Evolutionary conservation across 805 yeast species (phyloP).

Genomic region (Candida stauntonica): DNA sequence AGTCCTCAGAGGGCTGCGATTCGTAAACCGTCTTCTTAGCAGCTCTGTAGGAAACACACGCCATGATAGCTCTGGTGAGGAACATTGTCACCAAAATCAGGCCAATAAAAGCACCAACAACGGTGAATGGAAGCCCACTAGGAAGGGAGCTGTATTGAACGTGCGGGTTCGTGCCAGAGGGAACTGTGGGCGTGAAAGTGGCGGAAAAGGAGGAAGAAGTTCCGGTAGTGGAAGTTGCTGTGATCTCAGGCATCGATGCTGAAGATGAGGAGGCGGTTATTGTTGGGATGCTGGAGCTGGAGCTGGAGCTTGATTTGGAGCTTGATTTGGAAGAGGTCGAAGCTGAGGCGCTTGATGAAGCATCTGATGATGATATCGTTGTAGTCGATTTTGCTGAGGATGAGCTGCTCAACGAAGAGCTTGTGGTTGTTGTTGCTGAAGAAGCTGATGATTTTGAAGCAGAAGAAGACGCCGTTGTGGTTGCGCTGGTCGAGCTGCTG

Average conservation of each 20-base stretch:
- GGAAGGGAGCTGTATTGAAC: slow-evolving; percentile 45
- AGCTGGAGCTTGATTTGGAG: not conserved
- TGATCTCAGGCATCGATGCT: slow-evolving; percentile 7
- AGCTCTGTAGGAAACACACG: slow-evolving; percentile 26
- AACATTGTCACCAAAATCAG: slow-evolving; percentile 30
- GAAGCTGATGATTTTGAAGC: not conserved
- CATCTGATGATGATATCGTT: too few species aligned
- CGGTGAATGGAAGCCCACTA: slow-evolving; percentile 74
- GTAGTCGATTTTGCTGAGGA: not conserved
- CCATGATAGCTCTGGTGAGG: slow-evolving; percentile 23
- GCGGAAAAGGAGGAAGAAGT: slow-evolving; percentile 9
- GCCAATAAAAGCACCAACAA: slow-evolving; percentile 66
- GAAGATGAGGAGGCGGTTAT: slow-evolving; percentile 2
- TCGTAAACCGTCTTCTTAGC: slow-evolving; percentile 21
- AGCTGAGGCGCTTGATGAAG: slow-evolving; percentile 1
- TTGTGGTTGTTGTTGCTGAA: not conserved
- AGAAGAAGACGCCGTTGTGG: not conserved
- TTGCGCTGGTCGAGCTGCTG: not conserved
- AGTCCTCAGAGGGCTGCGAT: slow-evolving; percentile 2
- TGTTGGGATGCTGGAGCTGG: slow-evolving; percentile 5
- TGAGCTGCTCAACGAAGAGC: not conserved
- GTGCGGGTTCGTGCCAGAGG: slow-evolving; percentile 46
- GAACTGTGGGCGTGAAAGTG: slow-evolving; percentile 25
- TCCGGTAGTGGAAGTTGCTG: slow-evolving; percentile 1
- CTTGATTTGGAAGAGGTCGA: slow-evolving; percentile 2